Percentiles rank a stretch among this genome's conserved stretches.
Evolutionary conservation across 495 filamentous ascomycete species (phyloP).

Genomic region (Penicillium parvum): DNA sequence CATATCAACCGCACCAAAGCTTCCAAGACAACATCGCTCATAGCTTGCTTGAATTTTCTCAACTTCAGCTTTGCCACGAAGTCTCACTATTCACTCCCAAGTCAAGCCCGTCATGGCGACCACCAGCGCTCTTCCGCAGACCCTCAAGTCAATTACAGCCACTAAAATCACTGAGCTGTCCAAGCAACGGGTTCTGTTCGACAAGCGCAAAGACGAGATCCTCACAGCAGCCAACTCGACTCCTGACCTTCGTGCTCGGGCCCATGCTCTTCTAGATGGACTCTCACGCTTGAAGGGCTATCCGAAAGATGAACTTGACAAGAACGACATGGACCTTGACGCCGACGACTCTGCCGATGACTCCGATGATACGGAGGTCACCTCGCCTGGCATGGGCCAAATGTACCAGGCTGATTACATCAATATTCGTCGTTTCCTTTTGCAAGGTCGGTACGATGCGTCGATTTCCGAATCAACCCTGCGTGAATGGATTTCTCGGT

Average conservation of each 20-base stretch:
- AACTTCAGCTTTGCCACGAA: not conserved
- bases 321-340: slow-evolving; percentile 32
- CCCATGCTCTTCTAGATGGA: slow-evolving; percentile 34
- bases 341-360: slow-evolving; percentile 13
- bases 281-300: slow-evolving; percentile 36
- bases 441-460: slow-evolving; percentile 54
- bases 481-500: slow-evolving; percentile 41
- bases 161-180: slow-evolving; percentile 61
- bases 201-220: slow-evolving; percentile 35
- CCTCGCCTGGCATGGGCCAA: slow-evolving; percentile 11
- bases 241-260: slow-evolving; percentile 25
- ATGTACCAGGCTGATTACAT: slow-evolving; percentile 23
- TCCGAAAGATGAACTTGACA: slow-evolving; percentile 35
- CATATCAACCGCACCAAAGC: not conserved
- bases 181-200: slow-evolving; percentile 53
- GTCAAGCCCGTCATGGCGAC: slow-evolving; percentile 23
- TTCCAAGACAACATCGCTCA: not conserved
- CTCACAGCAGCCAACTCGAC: slow-evolving; percentile 23
- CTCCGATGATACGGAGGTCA: slow-evolving; percentile 9
- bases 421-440: slow-evolving; percentile 49
- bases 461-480: slow-evolving; percentile 47
- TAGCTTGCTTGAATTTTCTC: not conserved
- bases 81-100: not conserved
- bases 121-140: slow-evolving; percentile 48
- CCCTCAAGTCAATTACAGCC: slow-evolving; percentile 59